Conservation (phyloP, 371 early-diverging fungal species). For the Saksenaea vasiformis region DNA sequence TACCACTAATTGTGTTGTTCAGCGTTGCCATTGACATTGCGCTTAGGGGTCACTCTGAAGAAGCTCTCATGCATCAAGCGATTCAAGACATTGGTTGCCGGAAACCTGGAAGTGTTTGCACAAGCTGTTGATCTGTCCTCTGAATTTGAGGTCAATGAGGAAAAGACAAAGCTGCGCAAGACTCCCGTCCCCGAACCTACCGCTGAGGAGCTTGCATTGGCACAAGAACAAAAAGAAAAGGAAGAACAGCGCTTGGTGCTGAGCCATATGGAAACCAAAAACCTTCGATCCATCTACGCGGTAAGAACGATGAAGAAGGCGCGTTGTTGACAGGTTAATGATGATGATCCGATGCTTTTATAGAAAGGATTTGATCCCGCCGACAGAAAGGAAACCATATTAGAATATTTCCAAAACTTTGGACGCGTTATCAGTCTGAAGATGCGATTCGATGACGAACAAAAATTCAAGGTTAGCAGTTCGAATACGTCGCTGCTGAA, state of each 20-base stretch:
- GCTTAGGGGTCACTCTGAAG: slow-evolving; percentile 47
- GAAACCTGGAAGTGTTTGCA: slow-evolving; percentile 32
- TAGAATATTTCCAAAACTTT: slow-evolving; percentile 30
- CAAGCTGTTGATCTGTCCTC: slow-evolving; percentile 28
- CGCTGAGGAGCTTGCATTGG: slow-evolving; percentile 1
- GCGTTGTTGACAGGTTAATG: background rate
- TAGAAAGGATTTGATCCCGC: slow-evolving; percentile 43
- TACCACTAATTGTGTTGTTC: background rate
- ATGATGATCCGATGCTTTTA: background rate
- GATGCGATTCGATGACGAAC: slow-evolving; percentile 36
- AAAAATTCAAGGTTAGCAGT: slow-evolving; percentile 30
- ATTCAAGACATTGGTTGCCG: slow-evolving; percentile 40
- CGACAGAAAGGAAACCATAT: slow-evolving; percentile 23
- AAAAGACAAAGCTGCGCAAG: slow-evolving; percentile 41
- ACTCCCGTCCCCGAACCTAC: slow-evolving; percentile 2
- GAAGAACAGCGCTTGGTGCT: slow-evolving; percentile 9
- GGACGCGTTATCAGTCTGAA: slow-evolving; percentile 41
- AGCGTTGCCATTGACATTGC: background rate
- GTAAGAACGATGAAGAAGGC: slow-evolving; percentile 22
- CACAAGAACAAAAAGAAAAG: slow-evolving; percentile 12
- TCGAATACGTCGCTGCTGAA: background rate
- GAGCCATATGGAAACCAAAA: slow-evolving; percentile 20
- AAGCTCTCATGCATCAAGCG: slow-evolving; percentile 42
- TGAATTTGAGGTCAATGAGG: slow-evolving; percentile 38
- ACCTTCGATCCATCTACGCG: slow-evolving; percentile 43